phyloP scores from a whole-genome alignment of 2,329 filamentous ascomycete species.

The Colletotrichum sp. region DNA sequence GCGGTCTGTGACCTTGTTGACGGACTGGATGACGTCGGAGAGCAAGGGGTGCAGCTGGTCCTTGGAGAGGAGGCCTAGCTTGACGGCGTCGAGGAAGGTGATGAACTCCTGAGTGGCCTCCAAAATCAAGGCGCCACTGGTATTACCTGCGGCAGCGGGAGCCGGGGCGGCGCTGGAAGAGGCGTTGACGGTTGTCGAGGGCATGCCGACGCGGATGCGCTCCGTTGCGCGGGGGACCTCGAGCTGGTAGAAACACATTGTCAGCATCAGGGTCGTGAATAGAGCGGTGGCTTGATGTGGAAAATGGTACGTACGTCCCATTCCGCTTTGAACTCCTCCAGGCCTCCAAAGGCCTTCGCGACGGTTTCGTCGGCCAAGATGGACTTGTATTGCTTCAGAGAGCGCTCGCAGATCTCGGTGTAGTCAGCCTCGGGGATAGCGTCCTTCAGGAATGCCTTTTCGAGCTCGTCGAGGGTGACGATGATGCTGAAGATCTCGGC shows the following conservation, averaged over 20 bases:
- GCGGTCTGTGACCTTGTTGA: conserved; percentile 94
- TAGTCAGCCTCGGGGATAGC: conserved; percentile 91
- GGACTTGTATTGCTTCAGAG: conserved; percentile 96
- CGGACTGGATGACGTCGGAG: conserved; percentile 94
- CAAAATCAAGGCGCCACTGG: conserved; percentile 73
- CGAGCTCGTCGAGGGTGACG: conserved; percentile 90
- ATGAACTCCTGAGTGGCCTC: conserved; percentile 98
- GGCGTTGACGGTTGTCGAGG: conserved; percentile 75
- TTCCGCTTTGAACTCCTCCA: conserved; percentile 89
- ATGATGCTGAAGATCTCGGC: conserved; percentile 99
- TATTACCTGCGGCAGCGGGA: conserved; percentile 46
- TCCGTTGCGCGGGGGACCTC: conserved; percentile 95
- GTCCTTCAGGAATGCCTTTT: conserved; percentile 96
- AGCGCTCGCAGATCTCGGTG: conserved; percentile 91
- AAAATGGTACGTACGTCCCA: conserved; percentile 74
- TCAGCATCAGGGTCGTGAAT: neutral
- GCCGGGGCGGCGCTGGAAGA: conserved; percentile 50
- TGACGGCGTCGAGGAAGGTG: conserved; percentile 93
- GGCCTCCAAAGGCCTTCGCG: conserved; percentile 82
- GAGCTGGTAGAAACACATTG: conserved; percentile 59
- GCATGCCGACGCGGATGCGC: conserved; percentile 88
- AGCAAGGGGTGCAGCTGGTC: conserved; percentile 95
- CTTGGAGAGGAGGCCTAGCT: conserved; percentile 90
- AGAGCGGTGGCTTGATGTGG: neutral
- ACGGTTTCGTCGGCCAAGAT: conserved; percentile 90